phyloP scores from a whole-genome alignment of 2,329 filamentous ascomycete genomes.

The Lecanicillium sp. region DNA sequence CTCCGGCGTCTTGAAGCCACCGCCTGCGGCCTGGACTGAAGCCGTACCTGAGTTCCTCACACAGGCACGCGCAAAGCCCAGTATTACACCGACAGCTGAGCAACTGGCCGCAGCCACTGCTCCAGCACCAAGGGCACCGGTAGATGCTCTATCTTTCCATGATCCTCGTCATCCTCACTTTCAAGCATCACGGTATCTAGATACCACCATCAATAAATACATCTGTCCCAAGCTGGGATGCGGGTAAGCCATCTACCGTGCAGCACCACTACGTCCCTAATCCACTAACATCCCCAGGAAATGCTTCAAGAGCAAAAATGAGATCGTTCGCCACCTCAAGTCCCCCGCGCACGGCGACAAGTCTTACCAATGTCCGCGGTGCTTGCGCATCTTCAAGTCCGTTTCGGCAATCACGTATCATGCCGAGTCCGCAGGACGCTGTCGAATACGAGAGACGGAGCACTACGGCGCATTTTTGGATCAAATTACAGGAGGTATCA shows the following conservation, averaged over 20 bases:
- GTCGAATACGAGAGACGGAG: conserved; percentile 5
- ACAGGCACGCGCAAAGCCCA: background rate
- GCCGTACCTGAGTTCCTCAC: background rate
- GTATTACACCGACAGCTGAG: background rate
- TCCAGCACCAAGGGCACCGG: background rate
- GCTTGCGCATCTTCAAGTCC: conserved; percentile 16
- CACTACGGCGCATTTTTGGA: conserved; percentile 23
- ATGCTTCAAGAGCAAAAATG: conserved; percentile 4
- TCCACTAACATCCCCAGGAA: background rate
- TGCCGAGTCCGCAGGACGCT: conserved; percentile 7
- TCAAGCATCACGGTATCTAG: background rate
- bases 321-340: background rate
- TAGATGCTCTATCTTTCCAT: background rate
- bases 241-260: too few species aligned
- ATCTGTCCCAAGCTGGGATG: conserved; percentile 11
- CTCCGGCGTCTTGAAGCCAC: too few species aligned
- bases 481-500: conserved; percentile 27
- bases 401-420: conserved; percentile 3
- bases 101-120: background rate
- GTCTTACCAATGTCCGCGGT: conserved; percentile 18
- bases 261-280: too few species aligned
- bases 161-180: conserved; percentile 2
- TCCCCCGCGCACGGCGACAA: conserved; percentile 2
- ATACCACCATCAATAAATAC: background rate
- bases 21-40: conserved; percentile 1